Evolutionary conservation across 768 basidiomycete species (phyloP), one percentile per base, ranked within the genome.

Genomic region (Tricholoma furcatifolium): DNA sequence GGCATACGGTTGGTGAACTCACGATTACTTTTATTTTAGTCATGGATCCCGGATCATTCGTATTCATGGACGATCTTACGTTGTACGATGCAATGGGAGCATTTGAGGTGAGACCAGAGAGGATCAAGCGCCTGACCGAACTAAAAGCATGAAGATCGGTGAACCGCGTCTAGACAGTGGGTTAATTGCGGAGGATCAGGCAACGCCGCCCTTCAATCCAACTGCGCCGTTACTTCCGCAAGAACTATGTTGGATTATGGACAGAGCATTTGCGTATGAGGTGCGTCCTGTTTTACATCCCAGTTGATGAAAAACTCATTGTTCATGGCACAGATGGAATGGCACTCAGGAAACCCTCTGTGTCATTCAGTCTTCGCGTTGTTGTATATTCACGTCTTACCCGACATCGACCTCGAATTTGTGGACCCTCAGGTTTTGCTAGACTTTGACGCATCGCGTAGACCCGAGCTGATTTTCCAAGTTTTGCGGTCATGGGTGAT

Each of bases 61-160:
- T 93, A 6, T 77, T 91, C 31, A 83, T 82, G 61, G 79, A 84
- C 1, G 82, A 79, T 27, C 87, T 92, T 59, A 80, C 82, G 15
- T 74, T 96, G 43, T 80, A 86, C 55, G 94, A 98, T 55, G 86
- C 92, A n/a, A 96, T 98, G 93, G 89, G 88, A 60, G 90, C 92
- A 12, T 84, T 97, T 50, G 89, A 94, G 81, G 91, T 89, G 64
- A 53, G 75, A 61, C 48, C 36, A 15, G 41, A 34, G 46, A 17
- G 30, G 38, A 36, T 38, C 14, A 21, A 12, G 36, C 12, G 10
- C 12, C 50, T 43, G 15, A 17, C 18, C 10, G 11, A 53, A 50
- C 55, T 60, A 46, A 58, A 56, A 56, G 57, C 43, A 41, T 54
- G 36, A 68, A 95, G 93, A 91, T 95, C 46, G 89, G 93, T 18